Percentiles rank a stretch among this genome's conserved stretches.
phyloP scores from a whole-genome alignment of 345 rosid genomes.

The Eucalyptus regnans region DNA sequence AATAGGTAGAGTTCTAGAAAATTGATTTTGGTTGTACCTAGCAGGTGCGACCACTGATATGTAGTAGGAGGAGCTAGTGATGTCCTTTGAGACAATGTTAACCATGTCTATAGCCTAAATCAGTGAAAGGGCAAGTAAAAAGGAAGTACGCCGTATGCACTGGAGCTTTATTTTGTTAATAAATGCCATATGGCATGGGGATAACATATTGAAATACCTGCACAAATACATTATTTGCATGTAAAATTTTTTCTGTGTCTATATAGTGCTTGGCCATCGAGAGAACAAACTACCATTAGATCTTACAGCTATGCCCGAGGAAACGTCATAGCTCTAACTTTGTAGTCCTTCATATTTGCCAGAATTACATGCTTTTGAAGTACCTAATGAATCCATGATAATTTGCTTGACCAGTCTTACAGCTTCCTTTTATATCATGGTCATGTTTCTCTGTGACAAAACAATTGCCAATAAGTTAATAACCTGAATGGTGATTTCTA shows the following conservation, averaged over 20 bases:
- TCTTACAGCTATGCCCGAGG: background rate
- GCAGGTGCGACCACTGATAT: background rate
- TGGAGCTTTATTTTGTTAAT: background rate
- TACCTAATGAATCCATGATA: background rate
- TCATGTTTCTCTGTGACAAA: background rate
- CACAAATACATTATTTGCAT: background rate
- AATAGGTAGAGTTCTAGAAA: background rate
- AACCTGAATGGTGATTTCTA: background rate
- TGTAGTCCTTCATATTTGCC: background rate
- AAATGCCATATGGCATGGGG: background rate
- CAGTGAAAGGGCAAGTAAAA: background rate
- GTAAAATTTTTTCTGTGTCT: background rate
- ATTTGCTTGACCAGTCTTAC: background rate
- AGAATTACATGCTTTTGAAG: background rate
- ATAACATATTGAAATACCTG: background rate
- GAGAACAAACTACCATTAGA: background rate
- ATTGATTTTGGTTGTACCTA: background rate
- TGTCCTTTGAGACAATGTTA: background rate
- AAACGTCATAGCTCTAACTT: background rate
- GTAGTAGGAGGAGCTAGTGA: background rate
- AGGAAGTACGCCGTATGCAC: background rate
- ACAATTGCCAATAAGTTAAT: background rate
- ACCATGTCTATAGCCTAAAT: background rate
- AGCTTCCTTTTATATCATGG: background rate
- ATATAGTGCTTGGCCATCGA: background rate